These are phyloP conservation scores for Torulaspora globosa DNA, from an alignment of 1,139 yeast genomes.

Conservation along the genomic window DNA sequence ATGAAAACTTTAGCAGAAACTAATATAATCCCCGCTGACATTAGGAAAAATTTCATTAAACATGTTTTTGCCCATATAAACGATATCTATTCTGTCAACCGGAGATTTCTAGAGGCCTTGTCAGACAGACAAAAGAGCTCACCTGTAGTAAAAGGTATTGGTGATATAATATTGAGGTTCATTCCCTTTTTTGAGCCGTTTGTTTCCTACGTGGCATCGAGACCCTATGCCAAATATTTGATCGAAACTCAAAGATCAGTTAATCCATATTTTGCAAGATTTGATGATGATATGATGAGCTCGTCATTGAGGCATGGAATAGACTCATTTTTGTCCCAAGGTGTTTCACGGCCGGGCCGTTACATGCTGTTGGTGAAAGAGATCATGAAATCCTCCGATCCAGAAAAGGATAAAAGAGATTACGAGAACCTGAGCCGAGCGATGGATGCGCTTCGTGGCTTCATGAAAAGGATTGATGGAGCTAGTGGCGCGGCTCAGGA, in stretches of 20 bases:
- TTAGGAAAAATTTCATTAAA: slow-evolving; percentile 84
- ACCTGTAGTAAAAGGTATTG: slow-evolving; percentile 80
- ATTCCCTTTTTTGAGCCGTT: slow-evolving; percentile 90
- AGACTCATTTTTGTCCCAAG: slow-evolving; percentile 89
- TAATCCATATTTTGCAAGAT: slow-evolving; percentile 84
- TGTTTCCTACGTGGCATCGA: slow-evolving; percentile 90
- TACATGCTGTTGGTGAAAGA: slow-evolving; percentile 83
- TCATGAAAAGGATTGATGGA: slow-evolving; percentile 74
- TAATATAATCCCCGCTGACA: slow-evolving; percentile 80
- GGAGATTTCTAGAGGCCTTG: slow-evolving; percentile 81
- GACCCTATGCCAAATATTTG: slow-evolving; percentile 91
- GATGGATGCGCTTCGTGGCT: slow-evolving; percentile 67
- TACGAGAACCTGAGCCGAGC: slow-evolving; percentile 67
- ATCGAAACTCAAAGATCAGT: slow-evolving; percentile 91
- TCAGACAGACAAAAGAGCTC: slow-evolving; percentile 84
- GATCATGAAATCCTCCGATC: slow-evolving; percentile 71
- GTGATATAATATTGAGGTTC: slow-evolving; percentile 79
- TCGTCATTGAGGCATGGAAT: slow-evolving; percentile 80
- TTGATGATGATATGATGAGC: slow-evolving; percentile 89
- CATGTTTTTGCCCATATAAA: slow-evolving; percentile 88
- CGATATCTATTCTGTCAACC: slow-evolving; percentile 80
- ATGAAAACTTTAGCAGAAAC: slow-evolving; percentile 84
- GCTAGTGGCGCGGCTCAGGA: slow-evolving; percentile 96
- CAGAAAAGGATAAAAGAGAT: slow-evolving; percentile 55
- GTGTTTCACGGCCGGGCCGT: slow-evolving; percentile 93